Base-by-base conservation (phyloP, 352 stramenopile genomes). In the Phytophthora chlamydospora region DNA sequence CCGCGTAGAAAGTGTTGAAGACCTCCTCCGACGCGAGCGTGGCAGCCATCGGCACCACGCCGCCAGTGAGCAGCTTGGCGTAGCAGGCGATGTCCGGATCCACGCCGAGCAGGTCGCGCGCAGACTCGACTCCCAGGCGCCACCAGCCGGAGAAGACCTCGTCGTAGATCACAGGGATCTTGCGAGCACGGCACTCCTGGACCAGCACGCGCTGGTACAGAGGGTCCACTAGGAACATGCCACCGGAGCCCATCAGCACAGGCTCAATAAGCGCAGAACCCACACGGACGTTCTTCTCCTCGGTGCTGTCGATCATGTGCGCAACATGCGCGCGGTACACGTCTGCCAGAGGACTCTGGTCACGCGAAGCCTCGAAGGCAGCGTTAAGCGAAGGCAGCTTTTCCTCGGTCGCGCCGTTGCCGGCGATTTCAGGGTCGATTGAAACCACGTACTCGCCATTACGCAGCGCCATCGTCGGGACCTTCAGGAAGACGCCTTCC, bases 61-160 rank as follows among this genome's bases (percentile, higher is more conserved):
- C 91, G 21, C 93, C 93, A 35, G 92, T 97, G 16, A 98, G 66
- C 6, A 97, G 75, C 72, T 98, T 98, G 9, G 89, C 91, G 60
- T 97, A 98, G 63, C 87, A 96, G 0, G 88, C 76, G 52, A 98
- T 90, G 51, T 98, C 93, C 1, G 93, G 91, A 53, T 97, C 71
- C 4, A 94, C 72, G 5, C 82, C 78, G 1, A 98, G 73, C 34
- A 97, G 51, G 51, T 97, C 90, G 33, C 89, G 82, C 12, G 76
- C 87, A 13, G 84, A 93, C 60, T 95, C 68, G 8, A 94, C 86
- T 27, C 93, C 93, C 12, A 98, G 75, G 42, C 93, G 90, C 83
- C 88, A 96, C 71, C 95, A 92, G 2, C 93, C 93, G 12, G 88
- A 96, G 42, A 97, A 96, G 10, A 97, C 88, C 56, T 98, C 93